Percentiles rank a stretch among this genome's conserved stretches.
phyloP scores from a whole-genome alignment of 2,329 filamentous ascomycete genomes.

The Ophiostoma sp. region DNA sequence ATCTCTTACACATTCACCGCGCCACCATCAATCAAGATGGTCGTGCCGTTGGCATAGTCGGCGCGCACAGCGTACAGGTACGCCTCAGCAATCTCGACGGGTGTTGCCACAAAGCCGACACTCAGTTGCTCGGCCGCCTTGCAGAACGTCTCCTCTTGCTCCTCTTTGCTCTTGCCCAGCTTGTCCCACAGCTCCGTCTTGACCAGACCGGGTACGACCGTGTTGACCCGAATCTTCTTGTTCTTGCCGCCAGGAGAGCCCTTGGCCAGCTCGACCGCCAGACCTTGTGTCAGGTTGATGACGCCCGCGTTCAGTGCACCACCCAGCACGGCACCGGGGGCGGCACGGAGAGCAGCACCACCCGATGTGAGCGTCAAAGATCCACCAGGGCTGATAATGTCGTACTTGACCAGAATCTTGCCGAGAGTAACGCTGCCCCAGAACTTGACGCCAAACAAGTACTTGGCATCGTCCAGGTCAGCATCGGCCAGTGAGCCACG shows the following conservation, averaged over 20 bases:
- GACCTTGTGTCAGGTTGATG: conserved; percentile 34
- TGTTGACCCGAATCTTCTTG: conserved; percentile 37
- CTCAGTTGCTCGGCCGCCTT: conserved; percentile 31
- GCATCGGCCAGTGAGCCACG: conserved; percentile 39
- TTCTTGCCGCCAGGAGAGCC: background rate
- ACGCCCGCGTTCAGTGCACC: conserved; percentile 38
- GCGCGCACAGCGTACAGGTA: conserved; percentile 35
- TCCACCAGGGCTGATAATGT: conserved; percentile 40
- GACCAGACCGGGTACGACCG: conserved; percentile 38
- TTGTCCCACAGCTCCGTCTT: conserved; percentile 39
- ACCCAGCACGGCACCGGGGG: conserved; percentile 38
- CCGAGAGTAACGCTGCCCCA: conserved; percentile 42
- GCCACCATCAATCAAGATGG: conserved; percentile 30
- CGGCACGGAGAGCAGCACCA: conserved; percentile 37
- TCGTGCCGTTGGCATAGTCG: conserved; percentile 35
- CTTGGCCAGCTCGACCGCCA: conserved; percentile 35
- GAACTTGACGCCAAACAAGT: conserved; percentile 44
- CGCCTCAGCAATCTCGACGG: conserved; percentile 36
- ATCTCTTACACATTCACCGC: background rate
- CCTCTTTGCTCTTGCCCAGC: conserved; percentile 34
- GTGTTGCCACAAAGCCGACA: conserved; percentile 35
- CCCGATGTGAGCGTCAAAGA: conserved; percentile 43
- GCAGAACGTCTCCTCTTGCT: conserved; percentile 34
- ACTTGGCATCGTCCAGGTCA: conserved; percentile 38
- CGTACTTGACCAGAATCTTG: conserved; percentile 40